Percentiles rank a stretch among this genome's conserved stretches.
Evolutionary conservation across 179 eudicot genomes (phyloP).

Genomic region (Drosera spatulata): DNA sequence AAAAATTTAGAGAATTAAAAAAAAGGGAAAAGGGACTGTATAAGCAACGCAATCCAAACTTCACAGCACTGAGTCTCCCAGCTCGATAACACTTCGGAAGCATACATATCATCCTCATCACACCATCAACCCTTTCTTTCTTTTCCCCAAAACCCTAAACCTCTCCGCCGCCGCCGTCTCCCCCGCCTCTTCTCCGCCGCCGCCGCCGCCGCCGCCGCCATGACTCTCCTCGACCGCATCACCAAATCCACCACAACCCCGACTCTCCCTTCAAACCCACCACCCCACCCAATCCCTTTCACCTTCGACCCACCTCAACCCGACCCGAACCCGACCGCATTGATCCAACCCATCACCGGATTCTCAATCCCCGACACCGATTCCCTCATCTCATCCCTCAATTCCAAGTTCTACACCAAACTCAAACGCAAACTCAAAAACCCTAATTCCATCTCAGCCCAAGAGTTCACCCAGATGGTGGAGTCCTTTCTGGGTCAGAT

Average conservation of each 20-base stretch:
- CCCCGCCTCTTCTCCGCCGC: background rate
- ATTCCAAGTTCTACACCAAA: constrained; percentile 22
- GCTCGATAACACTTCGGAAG: too few relatives aligned
- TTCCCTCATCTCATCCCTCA: constrained; percentile 12
- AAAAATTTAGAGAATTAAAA: too few relatives aligned
- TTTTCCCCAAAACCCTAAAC: too few relatives aligned
- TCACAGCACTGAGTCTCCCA: too few relatives aligned
- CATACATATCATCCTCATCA: too few relatives aligned
- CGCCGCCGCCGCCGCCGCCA: background rate
- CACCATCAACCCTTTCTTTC: too few relatives aligned
- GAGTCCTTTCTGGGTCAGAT: constrained; percentile 20
- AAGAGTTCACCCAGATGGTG: constrained; percentile 20
- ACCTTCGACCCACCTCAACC: constrained; percentile 2
- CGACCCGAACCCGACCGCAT: too few relatives aligned
- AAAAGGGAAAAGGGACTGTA: too few relatives aligned
- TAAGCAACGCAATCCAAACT: too few relatives aligned
- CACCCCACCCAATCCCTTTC: constrained; percentile 9
- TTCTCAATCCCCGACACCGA: constrained; percentile 39
- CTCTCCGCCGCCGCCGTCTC: background rate
- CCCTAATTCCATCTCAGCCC: constrained; percentile 17
- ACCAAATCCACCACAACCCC: constrained; percentile 24
- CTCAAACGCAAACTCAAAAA: constrained; percentile 39
- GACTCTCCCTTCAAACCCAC: background rate
- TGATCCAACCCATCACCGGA: constrained; percentile 33
- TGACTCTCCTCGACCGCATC: constrained; percentile 3